Evolutionary conservation across 495 filamentous ascomycete species (phyloP).

Genomic region (Lasiosphaeria hispida): DNA sequence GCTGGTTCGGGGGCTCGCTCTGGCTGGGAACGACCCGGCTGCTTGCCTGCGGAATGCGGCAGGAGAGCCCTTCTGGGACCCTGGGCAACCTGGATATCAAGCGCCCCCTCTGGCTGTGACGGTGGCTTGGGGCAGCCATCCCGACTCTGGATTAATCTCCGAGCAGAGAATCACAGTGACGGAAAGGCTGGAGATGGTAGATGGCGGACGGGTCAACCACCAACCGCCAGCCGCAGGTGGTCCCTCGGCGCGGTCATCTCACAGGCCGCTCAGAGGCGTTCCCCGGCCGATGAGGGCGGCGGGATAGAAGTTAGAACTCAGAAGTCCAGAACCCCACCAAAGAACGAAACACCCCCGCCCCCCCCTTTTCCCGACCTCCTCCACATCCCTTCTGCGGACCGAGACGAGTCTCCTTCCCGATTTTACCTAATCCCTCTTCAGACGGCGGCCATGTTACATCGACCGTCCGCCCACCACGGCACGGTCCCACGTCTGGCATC

Average conservation of each 20-base stretch:
- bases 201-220: no score
- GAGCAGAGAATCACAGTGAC: not conserved
- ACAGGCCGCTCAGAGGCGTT: no score
- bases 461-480: not conserved
- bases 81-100: not conserved
- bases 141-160: constrained; percentile 1
- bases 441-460: constrained; percentile 9
- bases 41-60: constrained; percentile 12
- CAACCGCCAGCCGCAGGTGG: not conserved
- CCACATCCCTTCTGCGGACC: not conserved
- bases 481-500: not conserved
- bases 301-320: no score
- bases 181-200: no score
- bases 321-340: no score
- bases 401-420: not conserved
- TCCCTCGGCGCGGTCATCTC: no score
- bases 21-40: constrained; percentile 6
- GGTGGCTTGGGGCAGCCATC: constrained; percentile 2
- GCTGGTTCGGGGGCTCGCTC: not conserved
- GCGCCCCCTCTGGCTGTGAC: not conserved
- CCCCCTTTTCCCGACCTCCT: not conserved
- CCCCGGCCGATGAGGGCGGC: no score
- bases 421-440: not conserved
- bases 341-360: not conserved
- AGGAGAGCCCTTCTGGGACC: constrained; percentile 1